These are phyloP conservation scores for Russula sp. DNA, from an alignment of 768 basidiomycete species.

Conservation along the genomic window DNA sequence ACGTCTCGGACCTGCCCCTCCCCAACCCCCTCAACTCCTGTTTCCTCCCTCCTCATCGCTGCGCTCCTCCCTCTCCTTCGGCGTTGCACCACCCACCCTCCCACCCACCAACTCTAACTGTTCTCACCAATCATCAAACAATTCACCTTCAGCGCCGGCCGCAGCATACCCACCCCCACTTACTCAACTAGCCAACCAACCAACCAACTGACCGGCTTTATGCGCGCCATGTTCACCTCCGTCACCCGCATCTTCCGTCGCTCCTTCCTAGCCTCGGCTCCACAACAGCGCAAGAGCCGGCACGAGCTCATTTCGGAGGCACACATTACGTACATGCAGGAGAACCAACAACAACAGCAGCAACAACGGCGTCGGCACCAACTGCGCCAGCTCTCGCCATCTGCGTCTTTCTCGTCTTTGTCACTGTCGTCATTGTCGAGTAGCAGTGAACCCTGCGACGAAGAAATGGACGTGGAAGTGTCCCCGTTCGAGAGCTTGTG, in stretches of 20 bases:
- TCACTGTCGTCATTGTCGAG: not conserved
- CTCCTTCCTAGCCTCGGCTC: not conserved
- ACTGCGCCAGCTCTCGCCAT: not conserved
- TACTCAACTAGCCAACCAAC: not conserved
- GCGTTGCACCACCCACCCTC: no score
- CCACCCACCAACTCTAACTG: no score
- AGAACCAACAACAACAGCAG: not conserved
- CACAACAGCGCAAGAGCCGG: slow-evolving; percentile 5
- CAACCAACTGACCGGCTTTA: not conserved
- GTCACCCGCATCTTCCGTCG: slow-evolving; percentile 12
- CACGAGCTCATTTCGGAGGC: slow-evolving; percentile 17
- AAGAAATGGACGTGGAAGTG: not conserved
- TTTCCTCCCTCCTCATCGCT: no score
- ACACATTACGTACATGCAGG: slow-evolving; percentile 3
- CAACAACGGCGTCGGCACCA: not conserved
- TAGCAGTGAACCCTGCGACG: not conserved
- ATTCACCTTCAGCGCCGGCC: no score
- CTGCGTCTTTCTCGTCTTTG: not conserved
- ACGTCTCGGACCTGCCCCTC: no score
- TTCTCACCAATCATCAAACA: no score
- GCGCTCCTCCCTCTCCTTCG: no score
- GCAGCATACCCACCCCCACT: not conserved
- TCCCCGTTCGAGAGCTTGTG: slow-evolving; percentile 11
- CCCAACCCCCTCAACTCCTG: no score
- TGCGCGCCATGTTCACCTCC: slow-evolving; percentile 8